These are phyloP conservation scores for Yamadazyma oceani DNA, from an alignment of 1,139 yeast genomes.

Conservation along the genomic window DNA sequence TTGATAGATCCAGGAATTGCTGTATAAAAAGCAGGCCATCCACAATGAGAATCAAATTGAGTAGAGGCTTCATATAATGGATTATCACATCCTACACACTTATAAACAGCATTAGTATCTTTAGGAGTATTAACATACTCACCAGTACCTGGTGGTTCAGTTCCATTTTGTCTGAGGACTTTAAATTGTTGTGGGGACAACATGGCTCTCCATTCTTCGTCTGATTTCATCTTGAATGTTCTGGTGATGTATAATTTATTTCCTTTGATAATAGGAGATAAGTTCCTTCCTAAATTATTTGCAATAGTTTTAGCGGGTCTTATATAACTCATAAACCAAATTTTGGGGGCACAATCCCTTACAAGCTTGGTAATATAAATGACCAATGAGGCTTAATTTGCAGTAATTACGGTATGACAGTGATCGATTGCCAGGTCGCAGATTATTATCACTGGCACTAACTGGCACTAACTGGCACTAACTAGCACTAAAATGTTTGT, in stretches of 20 bases:
- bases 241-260: background rate
- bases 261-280: too few species aligned
- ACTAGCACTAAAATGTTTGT: too few species aligned
- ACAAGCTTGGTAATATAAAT: too few species aligned
- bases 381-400: too few species aligned
- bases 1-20: slow-evolving; percentile 80
- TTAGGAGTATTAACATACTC: slow-evolving; percentile 55
- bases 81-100: slow-evolving; percentile 80
- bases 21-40: slow-evolving; percentile 96
- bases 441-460: too few species aligned
- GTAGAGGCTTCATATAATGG: slow-evolving; percentile 79
- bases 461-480: too few species aligned
- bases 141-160: slow-evolving; percentile 84
- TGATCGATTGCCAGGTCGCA: too few species aligned
- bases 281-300: background rate
- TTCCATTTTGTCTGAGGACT: slow-evolving; percentile 75
- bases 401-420: too few species aligned
- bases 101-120: slow-evolving; percentile 58
- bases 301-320: background rate
- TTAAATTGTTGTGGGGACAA: slow-evolving; percentile 76
- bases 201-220: slow-evolving; percentile 78
- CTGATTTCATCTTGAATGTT: slow-evolving; percentile 19
- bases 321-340: background rate
- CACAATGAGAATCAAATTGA: slow-evolving; percentile 89
- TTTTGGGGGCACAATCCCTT: background rate